Evolutionary conservation across 1,284 basidiomycete genomes (phyloP).

Genomic region (Mycena citricolor): DNA sequence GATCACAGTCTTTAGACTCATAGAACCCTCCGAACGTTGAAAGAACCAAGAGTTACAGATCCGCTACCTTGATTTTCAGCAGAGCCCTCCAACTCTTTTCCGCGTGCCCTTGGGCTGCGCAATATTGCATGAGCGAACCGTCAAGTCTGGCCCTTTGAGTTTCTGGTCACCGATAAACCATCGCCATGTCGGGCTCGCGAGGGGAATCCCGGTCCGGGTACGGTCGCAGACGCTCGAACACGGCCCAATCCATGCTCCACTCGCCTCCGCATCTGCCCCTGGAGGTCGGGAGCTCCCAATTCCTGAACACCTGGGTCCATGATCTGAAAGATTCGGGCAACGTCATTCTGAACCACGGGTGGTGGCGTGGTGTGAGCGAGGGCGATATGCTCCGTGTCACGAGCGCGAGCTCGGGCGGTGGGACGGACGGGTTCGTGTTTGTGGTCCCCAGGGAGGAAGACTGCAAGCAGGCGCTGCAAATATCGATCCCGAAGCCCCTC

Average conservation of each 20-base stretch:
- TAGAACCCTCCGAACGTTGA: no score
- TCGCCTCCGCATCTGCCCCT: conserved; percentile 46
- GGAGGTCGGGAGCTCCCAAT: conserved; percentile 58
- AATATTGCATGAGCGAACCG: no score
- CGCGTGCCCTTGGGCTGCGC: no score
- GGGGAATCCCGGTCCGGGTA: conserved; percentile 61
- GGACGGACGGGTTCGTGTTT: conserved; percentile 61
- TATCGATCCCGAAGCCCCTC: conserved; percentile 69
- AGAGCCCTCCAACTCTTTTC: no score
- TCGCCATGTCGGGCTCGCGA: conserved; percentile 54
- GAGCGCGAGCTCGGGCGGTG: conserved; percentile 40
- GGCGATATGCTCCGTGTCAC: conserved; percentile 69
- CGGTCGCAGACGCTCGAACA: conserved; percentile 68
- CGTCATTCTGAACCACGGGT: conserved; percentile 67
- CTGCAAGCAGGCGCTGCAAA: conserved; percentile 61
- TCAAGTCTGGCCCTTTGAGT: no score
- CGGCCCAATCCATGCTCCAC: conserved; percentile 61
- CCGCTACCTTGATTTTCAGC: no score
- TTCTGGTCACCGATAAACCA: no score
- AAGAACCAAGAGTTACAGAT: no score
- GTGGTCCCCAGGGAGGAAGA: conserved; percentile 63
- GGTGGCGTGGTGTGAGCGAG: conserved; percentile 72
- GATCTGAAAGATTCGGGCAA: conserved; percentile 59
- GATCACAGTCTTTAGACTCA: no score
- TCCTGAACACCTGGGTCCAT: conserved; percentile 72